Evolutionary conservation across 768 basidiomycete species (phyloP).

Genomic region (Tubosaeta sp.): DNA sequence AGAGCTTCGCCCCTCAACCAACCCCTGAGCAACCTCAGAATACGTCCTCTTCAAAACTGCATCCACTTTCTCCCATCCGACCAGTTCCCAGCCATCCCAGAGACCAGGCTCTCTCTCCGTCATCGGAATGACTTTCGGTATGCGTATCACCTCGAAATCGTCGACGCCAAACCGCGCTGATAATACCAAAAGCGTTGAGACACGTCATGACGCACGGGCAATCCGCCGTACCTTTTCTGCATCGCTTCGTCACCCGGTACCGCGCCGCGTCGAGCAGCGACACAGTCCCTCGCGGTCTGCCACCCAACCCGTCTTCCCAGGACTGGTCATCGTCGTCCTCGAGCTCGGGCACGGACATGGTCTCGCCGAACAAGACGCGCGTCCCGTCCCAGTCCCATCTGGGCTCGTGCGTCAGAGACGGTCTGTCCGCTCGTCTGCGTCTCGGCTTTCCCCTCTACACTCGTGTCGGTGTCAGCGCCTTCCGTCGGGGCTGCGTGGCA

Average conservation of each 20-base stretch:
- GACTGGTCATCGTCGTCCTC: neutral
- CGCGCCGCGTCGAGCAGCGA: constrained; percentile 6
- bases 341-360: neutral
- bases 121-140: constrained; percentile 17
- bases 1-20: constrained; percentile 1
- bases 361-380: constrained; percentile 5
- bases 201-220: neutral
- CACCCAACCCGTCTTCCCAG: neutral
- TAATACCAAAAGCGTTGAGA: neutral
- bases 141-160: constrained; percentile 22
- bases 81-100: constrained; percentile 2
- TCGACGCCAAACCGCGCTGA: constrained; percentile 10
- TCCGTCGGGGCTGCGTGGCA: neutral
- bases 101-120: constrained; percentile 6
- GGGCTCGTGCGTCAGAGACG: constrained; percentile 10
- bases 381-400: constrained; percentile 26
- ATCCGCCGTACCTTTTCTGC: constrained; percentile 11
- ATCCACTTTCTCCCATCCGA: constrained; percentile 24
- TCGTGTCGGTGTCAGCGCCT: neutral
- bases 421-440: constrained; percentile 9
- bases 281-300: neutral
- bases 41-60: constrained; percentile 15
- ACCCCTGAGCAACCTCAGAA: constrained; percentile 20
- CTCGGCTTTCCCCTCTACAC: constrained; percentile 15
- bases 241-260: neutral